Evolutionary conservation across 169 alveolate genomes (phyloP), one percentile per base, ranked within the genome.

Genomic region (Miamiensis avidus): DNA sequence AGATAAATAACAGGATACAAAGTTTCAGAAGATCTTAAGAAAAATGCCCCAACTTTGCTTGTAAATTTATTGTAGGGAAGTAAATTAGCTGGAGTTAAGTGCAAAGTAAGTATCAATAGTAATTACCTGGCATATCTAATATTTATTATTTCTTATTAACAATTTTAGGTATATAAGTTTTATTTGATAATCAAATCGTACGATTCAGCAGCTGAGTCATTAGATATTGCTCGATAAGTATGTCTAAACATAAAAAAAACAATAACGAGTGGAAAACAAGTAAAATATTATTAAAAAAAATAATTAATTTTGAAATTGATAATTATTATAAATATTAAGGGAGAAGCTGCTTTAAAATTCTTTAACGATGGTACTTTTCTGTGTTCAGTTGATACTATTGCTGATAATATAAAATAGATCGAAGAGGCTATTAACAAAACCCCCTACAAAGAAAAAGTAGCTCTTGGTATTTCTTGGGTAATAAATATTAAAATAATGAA

Each of bases 391-490:
- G 90, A 86, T 81, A 75, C 90, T 0, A 65, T 86, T 0, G 34
- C 76, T 49, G 90, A 86, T 81, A 86, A 86, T 86, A 26, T 86
- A 28, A 86, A 86, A 65, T 79, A 79, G 33, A 86, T 86, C n/a
- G 90, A 86, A 65, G 79, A 86, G 31, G 86, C 90, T 16, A 86
- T 86, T n/a, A 84, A 86, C 31, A 84, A 78, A 31, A 84, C 90
- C 28, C 78, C 77, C 31, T 64, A 74, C 28, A 86, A 86, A 33
- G 87, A 81, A 30, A 26, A 86, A 33, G 87, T 86, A 0, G 26
- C 26, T 15, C 33, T 86, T 4, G 90, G 90, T 29, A 25, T 86
- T 15, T 75, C 32, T 81, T 76, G 78, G 69, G 69, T 49, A 49
- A 49, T 11, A 49, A 49, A 11, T 11, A 49, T 11, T 49, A 49